Conservation (phyloP, 2,329 filamentous ascomycete genomes). For the Cercospora nicotianae region DNA sequence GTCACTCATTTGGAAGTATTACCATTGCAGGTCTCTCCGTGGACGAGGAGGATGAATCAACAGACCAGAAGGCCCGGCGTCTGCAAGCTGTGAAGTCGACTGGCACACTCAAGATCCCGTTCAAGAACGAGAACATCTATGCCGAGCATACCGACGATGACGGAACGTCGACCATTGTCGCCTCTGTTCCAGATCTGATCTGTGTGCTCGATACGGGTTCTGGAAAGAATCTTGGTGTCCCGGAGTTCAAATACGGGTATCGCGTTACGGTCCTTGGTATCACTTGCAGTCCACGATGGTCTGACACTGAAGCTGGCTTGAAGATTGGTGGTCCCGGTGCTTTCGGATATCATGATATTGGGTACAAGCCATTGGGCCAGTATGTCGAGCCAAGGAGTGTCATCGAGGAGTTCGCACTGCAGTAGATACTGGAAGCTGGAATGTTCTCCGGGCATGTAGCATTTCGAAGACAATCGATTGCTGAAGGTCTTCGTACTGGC, state of each 20-base stretch:
- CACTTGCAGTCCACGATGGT: conserved; percentile 57
- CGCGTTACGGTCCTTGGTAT: conserved; percentile 56
- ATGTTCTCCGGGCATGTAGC: no score
- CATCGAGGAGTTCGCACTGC: conserved; percentile 49
- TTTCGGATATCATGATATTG: conserved; percentile 50
- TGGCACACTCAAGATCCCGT: conserved; percentile 63
- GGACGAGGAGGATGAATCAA: conserved; percentile 41
- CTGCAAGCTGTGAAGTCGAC: conserved; percentile 39
- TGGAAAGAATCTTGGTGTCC: conserved; percentile 53
- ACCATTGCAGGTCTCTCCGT: conserved; percentile 43
- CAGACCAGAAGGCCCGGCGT: conserved; percentile 22
- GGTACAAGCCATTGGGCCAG: conserved; percentile 53
- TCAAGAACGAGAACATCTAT: conserved; percentile 74
- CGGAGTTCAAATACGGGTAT: conserved; percentile 57
- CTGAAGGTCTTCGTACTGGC: no score
- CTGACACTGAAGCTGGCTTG: conserved; percentile 49
- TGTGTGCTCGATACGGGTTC: conserved; percentile 52
- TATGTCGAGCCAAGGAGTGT: conserved; percentile 57
- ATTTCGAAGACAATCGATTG: no score
- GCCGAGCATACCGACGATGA: conserved; percentile 45
- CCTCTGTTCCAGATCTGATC: conserved; percentile 54
- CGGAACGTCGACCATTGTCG: conserved; percentile 46
- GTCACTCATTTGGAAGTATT: conserved; percentile 61
- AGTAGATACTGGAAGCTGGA: not conserved
- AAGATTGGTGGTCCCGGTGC: conserved; percentile 53